Evolutionary conservation across 352 stramenopile species (phyloP).

Genomic region (Vaucheria bursata): DNA sequence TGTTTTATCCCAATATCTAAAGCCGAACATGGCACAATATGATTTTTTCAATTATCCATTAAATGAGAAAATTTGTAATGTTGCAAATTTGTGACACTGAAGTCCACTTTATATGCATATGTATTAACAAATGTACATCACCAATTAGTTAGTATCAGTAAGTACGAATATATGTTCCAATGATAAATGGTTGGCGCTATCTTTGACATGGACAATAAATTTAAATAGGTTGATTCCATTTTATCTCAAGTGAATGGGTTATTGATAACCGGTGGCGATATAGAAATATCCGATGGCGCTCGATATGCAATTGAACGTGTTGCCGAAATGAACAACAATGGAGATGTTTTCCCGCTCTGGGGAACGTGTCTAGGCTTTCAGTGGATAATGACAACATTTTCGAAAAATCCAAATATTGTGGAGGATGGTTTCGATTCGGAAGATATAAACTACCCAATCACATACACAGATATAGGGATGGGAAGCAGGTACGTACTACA

Average conservation of each 20-base stretch:
- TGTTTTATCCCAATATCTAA: no score
- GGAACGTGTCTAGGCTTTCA: slow-evolving; percentile 51
- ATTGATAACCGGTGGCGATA: slow-evolving; percentile 25
- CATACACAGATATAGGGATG: slow-evolving; percentile 12
- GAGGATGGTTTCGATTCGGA: slow-evolving; percentile 19
- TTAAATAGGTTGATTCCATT: slow-evolving; percentile 10
- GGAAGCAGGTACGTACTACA: slow-evolving; percentile 14
- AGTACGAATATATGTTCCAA: no score
- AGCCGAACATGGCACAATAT: no score
- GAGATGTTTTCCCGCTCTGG: slow-evolving; percentile 46
- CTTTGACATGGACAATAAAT: no score
- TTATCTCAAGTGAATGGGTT: slow-evolving; percentile 23
- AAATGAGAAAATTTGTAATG: no score
- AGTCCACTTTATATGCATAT: no score
- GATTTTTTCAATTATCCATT: no score
- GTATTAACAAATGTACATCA: no score
- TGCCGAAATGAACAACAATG: slow-evolving; percentile 21
- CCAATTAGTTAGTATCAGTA: no score
- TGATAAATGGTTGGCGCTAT: no score
- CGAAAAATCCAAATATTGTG: slow-evolving; percentile 18
- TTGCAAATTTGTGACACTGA: no score
- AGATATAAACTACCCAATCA: slow-evolving; percentile 31
- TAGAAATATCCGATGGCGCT: slow-evolving; percentile 21
- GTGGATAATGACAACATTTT: slow-evolving; percentile 35
- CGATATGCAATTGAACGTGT: slow-evolving; percentile 18